Evolutionary conservation across 2,329 filamentous ascomycete species (phyloP).

Genomic region (Fusarium paranaense): DNA sequence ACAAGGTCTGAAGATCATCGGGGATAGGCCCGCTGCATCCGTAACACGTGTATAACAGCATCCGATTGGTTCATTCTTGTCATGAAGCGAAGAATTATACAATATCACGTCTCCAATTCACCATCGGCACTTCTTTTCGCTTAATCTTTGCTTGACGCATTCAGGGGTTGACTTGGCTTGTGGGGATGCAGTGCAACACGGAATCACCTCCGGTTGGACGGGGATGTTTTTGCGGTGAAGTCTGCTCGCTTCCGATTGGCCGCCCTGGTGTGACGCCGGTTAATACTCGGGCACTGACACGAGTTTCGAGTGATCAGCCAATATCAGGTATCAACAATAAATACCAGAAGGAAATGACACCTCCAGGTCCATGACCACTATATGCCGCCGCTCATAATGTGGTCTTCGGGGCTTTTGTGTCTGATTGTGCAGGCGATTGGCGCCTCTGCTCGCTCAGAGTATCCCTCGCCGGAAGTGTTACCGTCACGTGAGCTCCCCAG

Average conservation of each 20-base stretch:
- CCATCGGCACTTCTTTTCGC: neutral
- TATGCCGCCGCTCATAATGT: conserved; percentile 12
- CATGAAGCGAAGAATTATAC: neutral
- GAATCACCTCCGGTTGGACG: neutral
- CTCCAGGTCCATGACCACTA: neutral
- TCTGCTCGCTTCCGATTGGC: neutral
- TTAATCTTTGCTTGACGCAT: neutral
- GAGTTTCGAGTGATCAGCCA: neutral
- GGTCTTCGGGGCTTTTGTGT: conserved; percentile 5
- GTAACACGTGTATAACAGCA: neutral
- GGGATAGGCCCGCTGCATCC: neutral
- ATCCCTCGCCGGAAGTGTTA: neutral
- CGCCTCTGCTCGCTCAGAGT: neutral
- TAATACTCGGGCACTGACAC: neutral
- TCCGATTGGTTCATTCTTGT: neutral
- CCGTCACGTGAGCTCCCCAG: conserved; percentile 31
- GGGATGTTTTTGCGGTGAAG: neutral
- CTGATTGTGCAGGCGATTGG: conserved; percentile 16
- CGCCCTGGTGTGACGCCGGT: neutral
- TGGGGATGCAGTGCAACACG: neutral
- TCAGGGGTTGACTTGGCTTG: neutral
- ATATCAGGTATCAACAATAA: neutral
- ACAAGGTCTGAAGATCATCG: neutral
- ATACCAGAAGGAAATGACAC: neutral
- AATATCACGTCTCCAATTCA: neutral